Base-by-base conservation (phyloP, 2,329 filamentous ascomycete genomes). In the Pezicula carpinea region DNA sequence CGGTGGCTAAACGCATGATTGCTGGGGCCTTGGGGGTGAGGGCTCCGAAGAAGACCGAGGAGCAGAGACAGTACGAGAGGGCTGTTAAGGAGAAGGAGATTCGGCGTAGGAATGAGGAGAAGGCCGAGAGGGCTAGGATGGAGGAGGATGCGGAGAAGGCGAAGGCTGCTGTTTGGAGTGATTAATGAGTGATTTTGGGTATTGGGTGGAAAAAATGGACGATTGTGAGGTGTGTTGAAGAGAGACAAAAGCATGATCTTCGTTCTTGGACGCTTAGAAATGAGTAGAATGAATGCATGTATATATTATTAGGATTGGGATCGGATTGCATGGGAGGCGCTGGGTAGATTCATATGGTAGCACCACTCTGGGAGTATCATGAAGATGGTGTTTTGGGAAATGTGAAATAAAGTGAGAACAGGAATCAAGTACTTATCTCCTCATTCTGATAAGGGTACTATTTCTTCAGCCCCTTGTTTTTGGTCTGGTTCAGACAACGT, bases 151-250 rank as follows among this genome's bases (percentile, higher is more conserved):
- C 72, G 39, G 86, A 92, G 63, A 80, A 76, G 66, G 84, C 85
- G n/a, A 95, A 86, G 74, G 78, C 78, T 51, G 83, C 87, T n/a
- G 75, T 96, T 21, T 97, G 93, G 93, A 84, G 93, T 49, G 87
- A 85, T 60, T 85, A 51, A 43, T 21, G 39, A 22, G 42, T 45
- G 19, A 15, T 34, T 39, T 31, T 43, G 22, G n/a, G n/a, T n/a
- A n/a, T n/a, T n/a, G n/a, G n/a, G n/a, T n/a, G n/a, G n/a, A n/a
- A n/a, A n/a, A n/a, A n/a, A n/a, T n/a, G n/a, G n/a, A n/a, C n/a
- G n/a, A n/a, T n/a, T n/a, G n/a, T n/a, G n/a, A n/a, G n/a, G n/a
- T n/a, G n/a, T n/a, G n/a, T n/a, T n/a, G n/a, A n/a, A n/a, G n/a
- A n/a, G n/a, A n/a, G n/a, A n/a, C n/a, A n/a, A n/a, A n/a, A n/a